Evolutionary conservation across 495 filamentous ascomycete genomes (phyloP).

Genomic region (Xylaria bambusicola): DNA sequence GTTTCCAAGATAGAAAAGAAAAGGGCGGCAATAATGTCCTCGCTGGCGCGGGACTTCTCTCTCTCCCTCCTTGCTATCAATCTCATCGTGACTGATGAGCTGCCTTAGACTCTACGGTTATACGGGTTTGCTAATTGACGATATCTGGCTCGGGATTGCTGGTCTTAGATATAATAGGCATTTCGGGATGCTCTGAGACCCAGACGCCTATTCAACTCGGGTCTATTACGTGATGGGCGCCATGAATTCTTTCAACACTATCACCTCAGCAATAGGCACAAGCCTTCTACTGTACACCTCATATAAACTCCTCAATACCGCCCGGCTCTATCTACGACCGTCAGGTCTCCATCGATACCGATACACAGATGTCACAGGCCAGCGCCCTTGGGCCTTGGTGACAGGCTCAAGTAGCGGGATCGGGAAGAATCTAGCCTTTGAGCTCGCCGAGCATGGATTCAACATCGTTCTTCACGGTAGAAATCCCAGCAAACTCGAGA

Average conservation of each 20-base stretch:
- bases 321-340: conserved; percentile 12
- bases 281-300: conserved; percentile 11
- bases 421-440: conserved; percentile 51
- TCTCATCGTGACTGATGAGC: too few species aligned
- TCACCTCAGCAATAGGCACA: conserved; percentile 10
- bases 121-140: too few species aligned
- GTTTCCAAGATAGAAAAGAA: too few species aligned
- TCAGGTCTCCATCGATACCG: conserved; percentile 11
- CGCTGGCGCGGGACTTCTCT: too few species aligned
- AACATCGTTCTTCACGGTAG: conserved; percentile 61
- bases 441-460: conserved; percentile 57
- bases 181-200: too few species aligned
- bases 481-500: conserved; percentile 46
- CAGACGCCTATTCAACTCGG: too few species aligned
- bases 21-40: too few species aligned
- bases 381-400: conserved; percentile 55
- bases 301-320: conserved; percentile 7
- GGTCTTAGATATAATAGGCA: too few species aligned
- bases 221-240: background rate
- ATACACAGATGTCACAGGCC: background rate
- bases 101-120: too few species aligned
- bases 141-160: too few species aligned
- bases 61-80: too few species aligned
- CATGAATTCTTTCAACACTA: conserved; percentile 7
- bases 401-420: conserved; percentile 64